Percentiles rank a stretch among this genome's conserved stretches.
Evolutionary conservation across 2,329 filamentous ascomycete species (phyloP).

Genomic region (Alternaria arbusti): DNA sequence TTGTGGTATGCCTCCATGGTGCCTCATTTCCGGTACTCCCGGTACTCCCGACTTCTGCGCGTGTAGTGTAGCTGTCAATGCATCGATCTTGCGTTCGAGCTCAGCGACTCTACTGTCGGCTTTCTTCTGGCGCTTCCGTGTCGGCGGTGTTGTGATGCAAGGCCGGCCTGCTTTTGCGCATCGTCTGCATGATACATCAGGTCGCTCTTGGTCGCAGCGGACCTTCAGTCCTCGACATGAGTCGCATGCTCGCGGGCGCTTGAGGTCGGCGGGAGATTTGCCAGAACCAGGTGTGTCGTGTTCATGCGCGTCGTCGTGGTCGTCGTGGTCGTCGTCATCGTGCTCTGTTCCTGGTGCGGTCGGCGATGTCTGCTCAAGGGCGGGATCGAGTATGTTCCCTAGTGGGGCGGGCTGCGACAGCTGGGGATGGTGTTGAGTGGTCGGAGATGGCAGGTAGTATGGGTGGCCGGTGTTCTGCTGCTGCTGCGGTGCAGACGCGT

Average conservation of each 20-base stretch:
- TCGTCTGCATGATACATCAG: constrained; percentile 65
- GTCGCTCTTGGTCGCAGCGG: constrained; percentile 79
- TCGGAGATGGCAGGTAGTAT: constrained; percentile 41
- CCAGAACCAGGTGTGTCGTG: constrained; percentile 39
- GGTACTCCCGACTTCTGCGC: constrained; percentile 52
- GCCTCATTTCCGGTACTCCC: constrained; percentile 24
- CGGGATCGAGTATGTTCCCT: constrained; percentile 35
- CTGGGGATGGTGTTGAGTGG: constrained; percentile 24
- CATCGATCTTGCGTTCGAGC: constrained; percentile 91
- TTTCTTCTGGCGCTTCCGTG: constrained; percentile 86
- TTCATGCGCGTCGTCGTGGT: constrained; percentile 9
- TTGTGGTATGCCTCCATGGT: constrained; percentile 32
- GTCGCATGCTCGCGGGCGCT: constrained; percentile 57
- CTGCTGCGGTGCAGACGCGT: constrained; percentile 27
- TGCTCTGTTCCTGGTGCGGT: constrained; percentile 23
- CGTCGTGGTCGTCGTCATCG: constrained; percentile 41
- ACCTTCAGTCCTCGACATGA: constrained; percentile 63
- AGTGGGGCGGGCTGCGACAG: constrained; percentile 24
- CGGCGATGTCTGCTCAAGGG: constrained; percentile 43
- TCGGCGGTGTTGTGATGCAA: constrained; percentile 72
- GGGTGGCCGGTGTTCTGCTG: constrained; percentile 33
- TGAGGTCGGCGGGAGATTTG: constrained; percentile 48
- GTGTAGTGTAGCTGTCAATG: constrained; percentile 79
- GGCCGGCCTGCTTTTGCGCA: constrained; percentile 80
- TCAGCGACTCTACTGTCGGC: constrained; percentile 88